Base-by-base conservation (phyloP, 345 rosid species). In the Geranium rotundifolium region DNA sequence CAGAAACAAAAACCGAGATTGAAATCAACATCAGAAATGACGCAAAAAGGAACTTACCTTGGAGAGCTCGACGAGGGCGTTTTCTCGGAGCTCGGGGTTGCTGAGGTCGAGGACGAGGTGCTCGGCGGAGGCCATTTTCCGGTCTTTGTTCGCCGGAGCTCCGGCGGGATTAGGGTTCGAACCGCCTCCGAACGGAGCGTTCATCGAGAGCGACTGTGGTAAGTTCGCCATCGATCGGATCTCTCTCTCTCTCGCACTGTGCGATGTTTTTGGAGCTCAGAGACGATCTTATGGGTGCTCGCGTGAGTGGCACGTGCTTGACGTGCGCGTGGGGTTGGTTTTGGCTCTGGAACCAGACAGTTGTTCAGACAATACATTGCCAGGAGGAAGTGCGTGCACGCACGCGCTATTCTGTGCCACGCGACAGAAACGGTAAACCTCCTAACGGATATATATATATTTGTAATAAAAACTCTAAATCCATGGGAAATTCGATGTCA, bases 61-160 rank as follows among this genome's bases (percentile, higher is more conserved):
- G 39, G 88, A 80, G 62, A 84, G 81, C 57, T 69, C 72, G 39
- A 82, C 82, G 34, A 90, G 88, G 50, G 92, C 97, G 65, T 86
- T 88, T 62, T 90, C 97, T 57, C 96, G 85, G 76, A 88, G 95
- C 75, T 90, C 97, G 1, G 95, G 97, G 68, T 85, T 88, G 76
- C 95, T 82, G 41, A 90, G 92, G 63, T 93, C 96, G 71, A 90
- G 95, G 1, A 90, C 97, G 79, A 93, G 74, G 29, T 93, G 88
- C 74, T 93, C 96, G 0, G 90, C 99, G 5, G 97, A 82, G 17
- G 88, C 90, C 96, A 88, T 77, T 58, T 86, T 93, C 64, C 92
- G 81, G 74, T 90, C 99, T 77, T 86, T 88, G 74, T 69, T 84
- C 2, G 79, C 79, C 77, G 84, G 80, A 37, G 83, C 76, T 49